Conservation (phyloP, 169 alveolate species). For the Plasmodium inui region DNA sequence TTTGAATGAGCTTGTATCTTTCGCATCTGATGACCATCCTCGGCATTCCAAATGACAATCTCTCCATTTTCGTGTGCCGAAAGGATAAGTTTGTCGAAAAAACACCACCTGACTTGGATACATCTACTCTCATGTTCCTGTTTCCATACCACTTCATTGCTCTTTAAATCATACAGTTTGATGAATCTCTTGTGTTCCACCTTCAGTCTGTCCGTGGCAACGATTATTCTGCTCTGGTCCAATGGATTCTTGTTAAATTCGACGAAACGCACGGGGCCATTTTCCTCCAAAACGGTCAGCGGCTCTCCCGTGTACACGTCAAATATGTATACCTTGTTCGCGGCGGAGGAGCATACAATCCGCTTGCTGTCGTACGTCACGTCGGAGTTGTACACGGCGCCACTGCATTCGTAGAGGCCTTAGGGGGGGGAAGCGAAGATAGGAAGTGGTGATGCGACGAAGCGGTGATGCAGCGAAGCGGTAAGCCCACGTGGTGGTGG, state of each 20-base stretch:
- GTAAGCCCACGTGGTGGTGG: not conserved
- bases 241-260: slow-evolving; percentile 90
- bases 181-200: slow-evolving; percentile 81
- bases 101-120: slow-evolving; percentile 92
- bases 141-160: slow-evolving; percentile 49
- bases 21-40: slow-evolving; percentile 82
- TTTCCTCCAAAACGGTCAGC: slow-evolving; percentile 81
- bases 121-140: slow-evolving; percentile 82
- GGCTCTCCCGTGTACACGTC: slow-evolving; percentile 88
- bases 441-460: not conserved
- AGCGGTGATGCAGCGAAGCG: not conserved
- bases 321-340: slow-evolving; percentile 86
- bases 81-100: slow-evolving; percentile 89
- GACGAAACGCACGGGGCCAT: slow-evolving; percentile 89
- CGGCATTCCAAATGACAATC: slow-evolving; percentile 87
- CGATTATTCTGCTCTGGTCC: slow-evolving; percentile 87
- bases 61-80: slow-evolving; percentile 92
- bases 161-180: slow-evolving; percentile 84
- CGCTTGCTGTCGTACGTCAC: slow-evolving; percentile 88
- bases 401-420: slow-evolving; percentile 91
- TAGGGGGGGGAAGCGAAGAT: not conserved
- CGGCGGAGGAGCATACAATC: slow-evolving; percentile 90
- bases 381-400: slow-evolving; percentile 92
- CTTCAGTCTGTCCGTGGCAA: slow-evolving; percentile 89
- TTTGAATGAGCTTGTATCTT: slow-evolving; percentile 88